A percentile compares a stretch with the other conserved stretches of the same genome.
Conservation (phyloP, 2,329 filamentous ascomycete species). For the Endoconidiophora laricicola region DNA sequence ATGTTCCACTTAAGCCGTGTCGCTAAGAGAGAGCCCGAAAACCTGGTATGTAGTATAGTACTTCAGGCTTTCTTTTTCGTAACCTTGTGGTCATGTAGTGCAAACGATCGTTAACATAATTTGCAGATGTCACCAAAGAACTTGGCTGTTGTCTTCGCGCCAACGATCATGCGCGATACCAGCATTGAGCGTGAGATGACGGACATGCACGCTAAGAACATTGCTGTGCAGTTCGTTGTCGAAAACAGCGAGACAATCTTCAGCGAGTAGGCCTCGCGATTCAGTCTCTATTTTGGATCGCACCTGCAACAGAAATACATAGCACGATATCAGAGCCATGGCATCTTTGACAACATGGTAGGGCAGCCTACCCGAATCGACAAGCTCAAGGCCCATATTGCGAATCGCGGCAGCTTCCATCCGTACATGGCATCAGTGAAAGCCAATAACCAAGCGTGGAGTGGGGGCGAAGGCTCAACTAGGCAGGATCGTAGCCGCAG, state of each 20-base stretch:
- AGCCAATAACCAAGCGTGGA: too few relatives aligned
- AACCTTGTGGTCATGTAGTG: background rate
- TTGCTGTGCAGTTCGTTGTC: conserved; percentile 80
- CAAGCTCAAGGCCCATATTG: too few relatives aligned
- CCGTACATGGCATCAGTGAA: too few relatives aligned
- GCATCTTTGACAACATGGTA: too few relatives aligned
- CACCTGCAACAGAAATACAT: background rate
- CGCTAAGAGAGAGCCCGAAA: conserved; percentile 65
- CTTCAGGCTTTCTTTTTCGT: background rate
- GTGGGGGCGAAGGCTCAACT: too few relatives aligned
- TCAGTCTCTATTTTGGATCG: conserved; percentile 5
- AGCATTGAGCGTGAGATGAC: conserved; percentile 89
- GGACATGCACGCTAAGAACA: conserved; percentile 86
- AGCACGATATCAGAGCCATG: too few relatives aligned
- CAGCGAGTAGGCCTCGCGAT: conserved; percentile 23
- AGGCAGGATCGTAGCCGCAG: too few relatives aligned
- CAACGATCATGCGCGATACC: conserved; percentile 86
- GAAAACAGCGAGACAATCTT: conserved; percentile 81
- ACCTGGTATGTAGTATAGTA: conserved; percentile 43
- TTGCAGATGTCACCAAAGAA: conserved; percentile 86
- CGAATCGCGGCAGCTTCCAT: too few relatives aligned
- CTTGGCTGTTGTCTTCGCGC: conserved; percentile 89
- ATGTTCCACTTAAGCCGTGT: conserved; percentile 87
- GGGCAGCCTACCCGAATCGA: too few relatives aligned
- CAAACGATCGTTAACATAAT: background rate